phyloP scores from a whole-genome alignment of 495 filamentous ascomycete species.

The Monascus purpureus region DNA sequence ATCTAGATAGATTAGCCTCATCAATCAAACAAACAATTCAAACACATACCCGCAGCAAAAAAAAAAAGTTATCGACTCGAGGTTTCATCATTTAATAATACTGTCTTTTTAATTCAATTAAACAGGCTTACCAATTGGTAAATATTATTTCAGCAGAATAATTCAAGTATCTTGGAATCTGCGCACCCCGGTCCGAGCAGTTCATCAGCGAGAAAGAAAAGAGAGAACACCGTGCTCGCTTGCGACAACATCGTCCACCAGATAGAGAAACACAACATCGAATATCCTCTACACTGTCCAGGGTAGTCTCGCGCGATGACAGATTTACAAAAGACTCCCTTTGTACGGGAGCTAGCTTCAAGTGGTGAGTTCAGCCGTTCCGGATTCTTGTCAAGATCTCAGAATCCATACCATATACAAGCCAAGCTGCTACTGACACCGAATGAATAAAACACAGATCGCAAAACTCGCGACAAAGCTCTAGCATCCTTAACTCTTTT shows the following conservation, averaged over 20 bases:
- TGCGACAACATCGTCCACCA: too few species aligned
- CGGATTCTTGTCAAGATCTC: background rate
- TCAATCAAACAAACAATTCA: slow-evolving; percentile 21
- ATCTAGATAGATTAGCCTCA: too few species aligned
- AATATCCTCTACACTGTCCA: too few species aligned
- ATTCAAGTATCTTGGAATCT: too few species aligned
- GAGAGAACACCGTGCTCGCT: too few species aligned
- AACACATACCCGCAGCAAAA: slow-evolving; percentile 19
- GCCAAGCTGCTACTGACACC: background rate
- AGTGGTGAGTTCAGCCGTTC: slow-evolving; percentile 40
- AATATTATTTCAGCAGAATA: too few species aligned
- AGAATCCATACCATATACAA: background rate
- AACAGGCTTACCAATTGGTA: too few species aligned
- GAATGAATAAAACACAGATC: slow-evolving; percentile 36
- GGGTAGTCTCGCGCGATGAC: too few species aligned
- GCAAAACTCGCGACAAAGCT: slow-evolving; percentile 66
- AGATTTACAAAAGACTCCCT: slow-evolving; percentile 47
- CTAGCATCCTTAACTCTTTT: slow-evolving; percentile 67
- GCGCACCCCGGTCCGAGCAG: too few species aligned
- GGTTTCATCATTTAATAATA: background rate
- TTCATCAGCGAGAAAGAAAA: too few species aligned
- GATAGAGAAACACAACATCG: too few species aligned
- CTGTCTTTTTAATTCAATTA: slow-evolving; percentile 3
- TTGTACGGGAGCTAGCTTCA: slow-evolving; percentile 62
- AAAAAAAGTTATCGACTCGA: slow-evolving; percentile 20